These are phyloP conservation scores for Neurospora sp. DNA, from an alignment of 495 filamentous ascomycete genomes.

Conservation along the genomic window DNA sequence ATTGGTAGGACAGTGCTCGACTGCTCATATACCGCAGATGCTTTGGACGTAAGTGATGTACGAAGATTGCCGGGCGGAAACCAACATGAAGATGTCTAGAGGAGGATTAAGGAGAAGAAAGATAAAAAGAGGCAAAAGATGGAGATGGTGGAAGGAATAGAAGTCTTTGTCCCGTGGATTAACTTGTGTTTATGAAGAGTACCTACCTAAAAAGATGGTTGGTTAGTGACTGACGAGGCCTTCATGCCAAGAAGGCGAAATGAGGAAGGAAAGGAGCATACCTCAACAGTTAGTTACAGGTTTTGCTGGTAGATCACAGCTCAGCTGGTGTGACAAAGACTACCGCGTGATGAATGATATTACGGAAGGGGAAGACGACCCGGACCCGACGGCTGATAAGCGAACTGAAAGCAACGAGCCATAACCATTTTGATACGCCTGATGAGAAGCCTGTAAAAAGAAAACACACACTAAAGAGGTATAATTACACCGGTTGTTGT, in stretches of 20 bases:
- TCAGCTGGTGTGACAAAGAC: neutral
- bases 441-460: neutral
- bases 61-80: no score
- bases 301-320: neutral
- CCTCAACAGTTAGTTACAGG: neutral
- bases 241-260: neutral
- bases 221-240: neutral
- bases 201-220: neutral
- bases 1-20: no score
- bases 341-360: neutral
- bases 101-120: no score
- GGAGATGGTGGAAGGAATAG: neutral
- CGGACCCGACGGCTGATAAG: neutral
- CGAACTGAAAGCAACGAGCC: neutral
- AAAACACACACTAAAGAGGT: neutral
- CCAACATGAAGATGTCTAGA: no score
- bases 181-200: neutral
- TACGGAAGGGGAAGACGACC: neutral
- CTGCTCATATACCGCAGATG: no score
- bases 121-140: no score
- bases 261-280: neutral
- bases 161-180: neutral
- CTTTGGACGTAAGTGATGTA: no score
- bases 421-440: neutral
- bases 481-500: neutral